phyloP scores from a whole-genome alignment of 768 basidiomycete genomes.

The Baorangia bicolor region DNA sequence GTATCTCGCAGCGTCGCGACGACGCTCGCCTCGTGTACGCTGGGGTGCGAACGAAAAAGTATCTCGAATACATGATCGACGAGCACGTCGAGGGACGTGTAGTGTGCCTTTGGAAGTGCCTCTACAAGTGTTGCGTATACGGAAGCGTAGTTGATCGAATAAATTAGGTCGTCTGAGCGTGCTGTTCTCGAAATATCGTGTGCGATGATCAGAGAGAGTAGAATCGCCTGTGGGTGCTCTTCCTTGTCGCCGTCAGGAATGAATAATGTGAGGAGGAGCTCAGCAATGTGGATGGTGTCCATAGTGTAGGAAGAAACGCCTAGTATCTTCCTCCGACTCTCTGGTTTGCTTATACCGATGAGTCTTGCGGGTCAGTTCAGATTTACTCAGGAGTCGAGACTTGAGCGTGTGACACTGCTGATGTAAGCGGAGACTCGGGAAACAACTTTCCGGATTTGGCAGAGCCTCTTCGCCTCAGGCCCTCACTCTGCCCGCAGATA shows the following conservation, averaged over 20 bases:
- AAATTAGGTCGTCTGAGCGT: constrained; percentile 48
- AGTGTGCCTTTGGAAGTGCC: constrained; percentile 25
- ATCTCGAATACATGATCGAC: constrained; percentile 39
- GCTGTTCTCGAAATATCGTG: constrained; percentile 53
- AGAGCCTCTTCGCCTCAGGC: too few species aligned
- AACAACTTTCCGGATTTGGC: not conserved
- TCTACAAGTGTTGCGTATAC: constrained; percentile 31
- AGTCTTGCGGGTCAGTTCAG: not conserved
- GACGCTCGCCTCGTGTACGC: constrained; percentile 41
- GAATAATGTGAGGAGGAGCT: constrained; percentile 43
- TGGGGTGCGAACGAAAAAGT: constrained; percentile 36
- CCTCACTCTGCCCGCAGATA: too few species aligned
- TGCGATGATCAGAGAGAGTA: constrained; percentile 49
- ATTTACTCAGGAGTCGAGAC: too few species aligned
- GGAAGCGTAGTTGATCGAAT: constrained; percentile 65
- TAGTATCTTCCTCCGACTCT: not conserved
- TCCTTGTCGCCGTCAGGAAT: constrained; percentile 37
- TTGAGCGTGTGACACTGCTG: too few species aligned
- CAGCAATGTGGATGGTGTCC: constrained; percentile 47
- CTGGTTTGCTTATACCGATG: not conserved
- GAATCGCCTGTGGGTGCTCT: constrained; percentile 47
- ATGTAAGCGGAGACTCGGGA: not conserved
- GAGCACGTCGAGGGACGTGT: constrained; percentile 48
- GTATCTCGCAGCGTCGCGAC: constrained; percentile 48
- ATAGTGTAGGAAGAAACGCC: not conserved